Conservation (phyloP, 2,329 filamentous ascomycete species). For the Helotiales sp. region DNA sequence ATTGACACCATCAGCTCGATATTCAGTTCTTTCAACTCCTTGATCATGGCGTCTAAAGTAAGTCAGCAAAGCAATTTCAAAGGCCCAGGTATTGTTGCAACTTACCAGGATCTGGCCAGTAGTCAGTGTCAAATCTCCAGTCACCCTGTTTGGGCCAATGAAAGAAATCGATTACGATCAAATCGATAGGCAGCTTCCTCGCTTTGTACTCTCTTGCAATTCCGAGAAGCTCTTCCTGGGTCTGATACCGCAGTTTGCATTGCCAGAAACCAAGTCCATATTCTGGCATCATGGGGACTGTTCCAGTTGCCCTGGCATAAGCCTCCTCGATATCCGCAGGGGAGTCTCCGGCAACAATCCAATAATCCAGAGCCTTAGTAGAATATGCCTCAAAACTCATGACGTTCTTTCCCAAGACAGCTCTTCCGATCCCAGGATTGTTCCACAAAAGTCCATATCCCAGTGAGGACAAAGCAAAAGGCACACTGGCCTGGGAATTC, state of each 20-base stretch:
- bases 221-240: conserved; percentile 64
- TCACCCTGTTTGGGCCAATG: conserved; percentile 71
- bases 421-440: conserved; percentile 65
- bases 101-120: conserved; percentile 65
- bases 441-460: conserved; percentile 72
- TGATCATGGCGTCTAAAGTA: conserved; percentile 61
- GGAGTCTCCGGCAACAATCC: conserved; percentile 63
- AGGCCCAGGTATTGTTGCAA: background rate
- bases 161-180: conserved; percentile 72
- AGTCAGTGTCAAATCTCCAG: conserved; percentile 68
- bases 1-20: conserved; percentile 73
- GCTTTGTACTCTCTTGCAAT: conserved; percentile 64
- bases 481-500: conserved; percentile 69
- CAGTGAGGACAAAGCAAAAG: conserved; percentile 62
- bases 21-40: conserved; percentile 60
- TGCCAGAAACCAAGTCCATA: conserved; percentile 73
- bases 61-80: background rate
- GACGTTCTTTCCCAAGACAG: conserved; percentile 63
- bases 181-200: conserved; percentile 61
- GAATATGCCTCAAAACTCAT: conserved; percentile 66
- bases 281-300: conserved; percentile 70
- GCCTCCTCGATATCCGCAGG: conserved; percentile 61
- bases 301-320: conserved; percentile 62
- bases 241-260: conserved; percentile 69
- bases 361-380: conserved; percentile 64